phyloP scores from a whole-genome alignment of 108 stramenopile species.

The Ochromonas danica region DNA sequence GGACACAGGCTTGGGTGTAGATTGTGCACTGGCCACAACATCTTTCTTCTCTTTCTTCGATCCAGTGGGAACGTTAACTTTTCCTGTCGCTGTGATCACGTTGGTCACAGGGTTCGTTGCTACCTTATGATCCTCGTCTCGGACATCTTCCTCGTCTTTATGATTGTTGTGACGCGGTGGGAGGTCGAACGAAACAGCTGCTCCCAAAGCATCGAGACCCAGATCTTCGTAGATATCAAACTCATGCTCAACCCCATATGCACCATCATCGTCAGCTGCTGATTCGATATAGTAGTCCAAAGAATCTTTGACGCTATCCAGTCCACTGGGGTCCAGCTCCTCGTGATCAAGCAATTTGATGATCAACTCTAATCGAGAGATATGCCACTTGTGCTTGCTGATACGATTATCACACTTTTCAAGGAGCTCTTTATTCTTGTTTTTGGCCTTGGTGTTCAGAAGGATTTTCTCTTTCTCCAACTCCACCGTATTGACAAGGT shows the following conservation, averaged over 20 bases:
- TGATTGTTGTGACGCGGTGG: too few species aligned
- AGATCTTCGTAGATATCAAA: conserved; percentile 80
- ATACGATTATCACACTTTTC: conserved; percentile 71
- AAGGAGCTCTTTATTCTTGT: conserved; percentile 50
- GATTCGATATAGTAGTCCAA: conserved; percentile 93
- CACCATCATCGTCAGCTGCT: conserved; percentile 56
- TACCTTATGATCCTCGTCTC: too few species aligned
- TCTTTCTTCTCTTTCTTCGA: too few species aligned
- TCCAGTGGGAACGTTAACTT: too few species aligned
- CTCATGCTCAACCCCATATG: conserved; percentile 46
- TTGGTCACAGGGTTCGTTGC: too few species aligned
- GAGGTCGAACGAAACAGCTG: not conserved
- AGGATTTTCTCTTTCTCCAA: conserved; percentile 50
- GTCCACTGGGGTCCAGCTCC: conserved; percentile 67
- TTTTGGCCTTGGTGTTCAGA: conserved; percentile 38
- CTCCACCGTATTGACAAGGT: conserved; percentile 49
- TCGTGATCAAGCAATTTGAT: conserved; percentile 92
- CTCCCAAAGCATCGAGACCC: conserved; percentile 60
- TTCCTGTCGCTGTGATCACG: too few species aligned
- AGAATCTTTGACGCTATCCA: conserved; percentile 87
- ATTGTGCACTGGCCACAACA: too few species aligned
- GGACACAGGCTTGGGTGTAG: too few species aligned
- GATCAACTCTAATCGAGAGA: conserved; percentile 83
- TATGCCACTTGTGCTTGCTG: conserved; percentile 80
- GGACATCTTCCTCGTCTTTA: too few species aligned